Evolutionary conservation across 495 filamentous ascomycete genomes (phyloP).

Genomic region (Neurospora sp.): DNA sequence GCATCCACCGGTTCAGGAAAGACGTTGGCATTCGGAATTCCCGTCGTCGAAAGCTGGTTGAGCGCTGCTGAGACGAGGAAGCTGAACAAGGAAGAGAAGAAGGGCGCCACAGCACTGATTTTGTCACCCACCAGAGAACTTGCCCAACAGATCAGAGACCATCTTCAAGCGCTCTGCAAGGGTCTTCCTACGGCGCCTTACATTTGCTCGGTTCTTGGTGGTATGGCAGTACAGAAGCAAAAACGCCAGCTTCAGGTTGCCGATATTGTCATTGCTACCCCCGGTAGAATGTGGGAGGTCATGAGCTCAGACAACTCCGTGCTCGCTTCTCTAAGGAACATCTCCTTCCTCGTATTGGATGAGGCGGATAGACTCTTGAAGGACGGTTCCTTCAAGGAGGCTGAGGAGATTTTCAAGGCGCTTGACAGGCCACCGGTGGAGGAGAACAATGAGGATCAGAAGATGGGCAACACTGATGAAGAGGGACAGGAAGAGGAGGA

Average conservation of each 20-base stretch:
- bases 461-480: constrained; percentile 32
- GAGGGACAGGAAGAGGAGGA: constrained; percentile 27
- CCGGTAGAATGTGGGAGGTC: constrained; percentile 89
- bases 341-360: constrained; percentile 81
- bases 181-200: constrained; percentile 54
- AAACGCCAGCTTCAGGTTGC: constrained; percentile 64
- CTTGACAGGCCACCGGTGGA: constrained; percentile 43
- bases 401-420: constrained; percentile 70
- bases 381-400: constrained; percentile 90
- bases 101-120: constrained; percentile 68
- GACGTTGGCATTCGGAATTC: constrained; percentile 73
- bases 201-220: constrained; percentile 74
- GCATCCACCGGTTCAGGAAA: constrained; percentile 78
- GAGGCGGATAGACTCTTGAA: constrained; percentile 90
- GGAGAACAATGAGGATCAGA: constrained; percentile 1
- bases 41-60: constrained; percentile 60
- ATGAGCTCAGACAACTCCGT: constrained; percentile 49
- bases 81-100: constrained; percentile 26
- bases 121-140: constrained; percentile 88
- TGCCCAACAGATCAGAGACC: constrained; percentile 77
- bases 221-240: constrained; percentile 87
- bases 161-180: constrained; percentile 63
- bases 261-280: constrained; percentile 86
- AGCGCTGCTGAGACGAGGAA: constrained; percentile 14
- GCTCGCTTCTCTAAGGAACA: constrained; percentile 52